Base-by-base conservation (phyloP, 345 rosid genomes). In the Melaleuca alternifolia region DNA sequence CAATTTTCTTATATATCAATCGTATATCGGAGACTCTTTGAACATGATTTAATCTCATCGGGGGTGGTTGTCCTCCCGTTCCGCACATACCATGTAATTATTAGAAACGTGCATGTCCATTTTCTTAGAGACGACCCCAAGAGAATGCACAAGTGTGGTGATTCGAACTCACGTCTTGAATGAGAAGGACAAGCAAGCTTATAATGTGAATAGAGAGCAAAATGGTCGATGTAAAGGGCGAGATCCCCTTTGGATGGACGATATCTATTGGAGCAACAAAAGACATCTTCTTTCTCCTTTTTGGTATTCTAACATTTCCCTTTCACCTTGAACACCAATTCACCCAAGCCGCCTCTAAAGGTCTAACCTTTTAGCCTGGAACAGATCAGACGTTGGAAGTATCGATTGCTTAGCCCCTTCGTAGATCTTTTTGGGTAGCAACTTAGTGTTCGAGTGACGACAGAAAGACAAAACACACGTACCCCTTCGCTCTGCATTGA, bases 91-190 rank as follows among this genome's bases (percentile, higher is more conserved):
- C 9, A 0, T 16, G 54, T 18, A 53, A 53, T 53, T 33, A 7
- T 1, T 30, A 3, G 11, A 30, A 21, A 16, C 11, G 1, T 6
- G 0, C 10, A 16, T 16, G 0, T 16, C 6, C 33, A 65, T 15
- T 15, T 15, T 30, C 10, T 65, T 65, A 3, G 2, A 11, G 10
- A 4, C 30, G 44, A 21, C 44, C 18, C 3, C 3, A 15, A 30
- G 1, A 7, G 11, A 8, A 65, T 30, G 77, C 9, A 6, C 37
- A 4, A 33, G 18, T 65, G 30, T 26, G 13, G n/a, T 11, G 14
- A 59, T 18, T 12, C 71, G 0, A 59, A n/a, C 33, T 59, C 71
- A n/a, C 6, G 11, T 59, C 71, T 59, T 59, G 4, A 59, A 8
- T 59, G 41, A n/a, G 71, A 59, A n/a, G 71, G 33, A 59, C 33